These are phyloP conservation scores for Candida namnaoensis DNA, from an alignment of 805 yeast genomes.

Conservation along the genomic window DNA sequence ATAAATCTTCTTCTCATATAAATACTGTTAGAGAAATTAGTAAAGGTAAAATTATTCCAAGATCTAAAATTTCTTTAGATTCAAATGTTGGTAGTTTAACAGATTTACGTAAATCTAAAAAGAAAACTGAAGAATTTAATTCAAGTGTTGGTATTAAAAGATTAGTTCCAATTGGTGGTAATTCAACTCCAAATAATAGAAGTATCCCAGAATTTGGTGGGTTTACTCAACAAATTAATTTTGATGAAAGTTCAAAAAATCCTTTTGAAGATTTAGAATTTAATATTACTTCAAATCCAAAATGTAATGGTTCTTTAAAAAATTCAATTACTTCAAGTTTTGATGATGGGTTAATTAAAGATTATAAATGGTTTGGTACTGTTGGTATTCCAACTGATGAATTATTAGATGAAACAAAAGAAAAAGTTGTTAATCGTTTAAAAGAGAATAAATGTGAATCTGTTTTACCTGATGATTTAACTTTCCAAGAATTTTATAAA, in stretches of 20 bases:
- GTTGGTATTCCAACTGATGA: conserved; percentile 86
- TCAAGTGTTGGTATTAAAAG: conserved; percentile 15
- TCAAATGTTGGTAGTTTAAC: not conserved
- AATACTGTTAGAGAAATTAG: not conserved
- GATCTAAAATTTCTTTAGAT: conserved; percentile 1
- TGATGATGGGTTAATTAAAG: conserved; percentile 26
- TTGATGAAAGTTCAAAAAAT: conserved; percentile 23
- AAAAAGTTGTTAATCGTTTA: conserved; percentile 42
- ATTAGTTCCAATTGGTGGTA: conserved; percentile 2
- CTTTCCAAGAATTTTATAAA: conserved; percentile 85
- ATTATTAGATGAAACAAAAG: conserved; percentile 48
- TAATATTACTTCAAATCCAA: conserved; percentile 57
- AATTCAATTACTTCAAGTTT: conserved; percentile 72
- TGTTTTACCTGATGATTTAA: conserved; percentile 66
- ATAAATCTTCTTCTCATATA: not conserved
- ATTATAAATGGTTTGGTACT: conserved; percentile 78
- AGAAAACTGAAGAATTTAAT: conserved; percentile 9
- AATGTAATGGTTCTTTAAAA: conserved; percentile 83
- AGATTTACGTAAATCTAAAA: conserved; percentile 1
- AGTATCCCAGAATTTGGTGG: conserved; percentile 54
- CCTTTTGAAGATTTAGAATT: conserved; percentile 52
- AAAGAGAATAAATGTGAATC: conserved; percentile 43
- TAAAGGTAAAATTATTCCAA: conserved; percentile 2
- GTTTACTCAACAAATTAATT: conserved; percentile 52
- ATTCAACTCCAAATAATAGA: not conserved